Base-by-base conservation (phyloP, 2,329 filamentous ascomycete species). In the Phialophora tarda region DNA sequence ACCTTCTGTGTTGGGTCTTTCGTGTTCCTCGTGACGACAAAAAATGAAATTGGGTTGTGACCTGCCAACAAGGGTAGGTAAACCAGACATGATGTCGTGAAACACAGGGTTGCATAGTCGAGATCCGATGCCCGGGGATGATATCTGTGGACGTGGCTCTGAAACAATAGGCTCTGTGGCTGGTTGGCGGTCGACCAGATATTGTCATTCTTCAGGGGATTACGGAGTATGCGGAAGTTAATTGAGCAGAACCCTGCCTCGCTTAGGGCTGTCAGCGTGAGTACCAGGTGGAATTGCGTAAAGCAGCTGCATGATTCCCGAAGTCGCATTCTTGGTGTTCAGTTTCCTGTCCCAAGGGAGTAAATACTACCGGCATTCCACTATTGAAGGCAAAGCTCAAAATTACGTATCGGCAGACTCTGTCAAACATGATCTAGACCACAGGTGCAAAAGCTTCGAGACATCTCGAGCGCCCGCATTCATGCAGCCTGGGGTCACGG, bases 61-160 rank as follows among this genome's bases (percentile, higher is more conserved):
- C 38, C 5, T 7, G 38, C 38, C 17, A 3, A 7, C 38, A n/a
- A 44, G 38, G 38, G n/a, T 17, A 17, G 17, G 38, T n/a, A n/a
- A 7, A 3, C 6, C 38, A 44, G 38, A 21, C 38, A n/a, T n/a
- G 24, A 59, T 17, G 57, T 50, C 30, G 57, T 59, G 57, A 59
- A 59, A 59, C 57, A 34, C 44, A 32, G 26, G 57, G 26, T 28
- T 50, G 57, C 57, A 51, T 59, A 30, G 44, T 59, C 44, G 41
- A 59, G 57, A 59, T 59, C 57, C 57, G 41, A 59, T 50, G 23
- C 17, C 57, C 41, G 21, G 44, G 44, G 10, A 26, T 44, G 23
- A 8, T 51, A 23, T 23, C 48, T 26, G 5, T 12, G 10, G 8
- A 11, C 10, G 11, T 26, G 3, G 21, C 24, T 21, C 10, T 51